Evolutionary conservation across 2,329 filamentous ascomycete genomes (phyloP), one percentile per base, ranked within the genome.

Genomic region (Cladosporium sp.): DNA sequence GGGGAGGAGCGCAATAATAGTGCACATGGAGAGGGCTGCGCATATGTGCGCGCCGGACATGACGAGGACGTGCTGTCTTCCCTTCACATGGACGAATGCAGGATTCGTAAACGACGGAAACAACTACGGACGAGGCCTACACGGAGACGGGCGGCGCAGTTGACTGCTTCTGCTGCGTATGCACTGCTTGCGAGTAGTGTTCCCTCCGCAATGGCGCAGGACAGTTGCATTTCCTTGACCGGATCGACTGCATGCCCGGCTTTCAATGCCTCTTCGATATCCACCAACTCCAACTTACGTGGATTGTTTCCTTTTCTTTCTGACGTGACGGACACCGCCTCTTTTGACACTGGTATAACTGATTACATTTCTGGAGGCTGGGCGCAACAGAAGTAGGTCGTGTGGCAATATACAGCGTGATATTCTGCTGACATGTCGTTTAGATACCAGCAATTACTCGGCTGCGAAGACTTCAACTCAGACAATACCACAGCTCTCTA

Each of bases 401-500:
- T 25, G 39, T 42, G 19, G 4, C 17, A 20, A 32, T 32, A 9
- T 32, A 4, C 9, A 5, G 12, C 3, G 8, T 12, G 15, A 42
- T 15, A 20, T 17, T 19, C 20, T 55, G 35, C 75, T 77, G 58
- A 77, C 69, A 63, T 24, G 56, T 17, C 65, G 61, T 61, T 54
- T 68, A 97, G 93, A 78, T 99, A 93, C 74, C 81, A 89, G 71
- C 79, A 82, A 54, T 78, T 91, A 48, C 83, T 99, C 62, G 93
- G 93, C 57, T 99, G 94, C 72, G 80, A 83, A 48, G 82, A 83
- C 61, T 79, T 97, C 66, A 84, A 94, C 68, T 81, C 92, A 57
- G 84, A 84, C 57, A 89, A 96, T 71, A 87, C 91, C 3, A 87
- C 84, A 64, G 82, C 88, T 67, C 83, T 92, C 68, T 99, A 99